phyloP scores from a whole-genome alignment of 441 rosid genomes.

The Corymbia calophylla region DNA sequence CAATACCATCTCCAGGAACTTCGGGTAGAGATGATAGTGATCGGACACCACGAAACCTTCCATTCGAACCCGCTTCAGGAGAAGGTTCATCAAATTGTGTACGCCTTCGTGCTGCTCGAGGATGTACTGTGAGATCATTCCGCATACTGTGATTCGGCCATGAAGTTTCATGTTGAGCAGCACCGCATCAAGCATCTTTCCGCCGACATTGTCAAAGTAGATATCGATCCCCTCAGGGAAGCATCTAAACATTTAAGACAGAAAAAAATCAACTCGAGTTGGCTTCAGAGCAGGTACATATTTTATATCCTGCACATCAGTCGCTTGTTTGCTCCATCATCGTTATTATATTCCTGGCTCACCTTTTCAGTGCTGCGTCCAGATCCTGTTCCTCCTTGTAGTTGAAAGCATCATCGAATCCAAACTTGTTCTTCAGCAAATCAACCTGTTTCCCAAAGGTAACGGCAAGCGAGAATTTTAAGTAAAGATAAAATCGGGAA shows the following conservation, averaged over 20 bases:
- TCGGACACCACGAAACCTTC: neutral
- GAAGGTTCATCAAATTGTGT: neutral
- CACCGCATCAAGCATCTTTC: neutral
- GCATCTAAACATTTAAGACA: neutral
- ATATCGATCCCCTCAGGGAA: neutral
- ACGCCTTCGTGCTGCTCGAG: neutral
- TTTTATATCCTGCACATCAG: neutral
- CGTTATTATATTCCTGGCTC: neutral
- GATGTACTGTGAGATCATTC: neutral
- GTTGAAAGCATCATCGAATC: neutral
- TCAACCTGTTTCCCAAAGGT: neutral
- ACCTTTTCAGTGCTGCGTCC: neutral
- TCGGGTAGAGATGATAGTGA: neutral
- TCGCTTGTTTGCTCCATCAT: fast-evolving
- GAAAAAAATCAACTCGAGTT: neutral
- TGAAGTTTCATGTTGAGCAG: neutral
- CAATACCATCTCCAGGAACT: neutral
- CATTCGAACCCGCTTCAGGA: neutral
- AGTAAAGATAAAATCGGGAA: neutral
- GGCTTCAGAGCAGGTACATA: neutral
- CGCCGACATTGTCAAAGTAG: neutral
- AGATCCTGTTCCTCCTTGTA: neutral
- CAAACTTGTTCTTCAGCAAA: neutral
- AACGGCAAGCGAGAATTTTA: neutral
- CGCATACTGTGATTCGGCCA: neutral